Evolutionary conservation across 495 filamentous ascomycete genomes (phyloP), one percentile per base, ranked within the genome.

Genomic region (Podospora tetraspora): DNA sequence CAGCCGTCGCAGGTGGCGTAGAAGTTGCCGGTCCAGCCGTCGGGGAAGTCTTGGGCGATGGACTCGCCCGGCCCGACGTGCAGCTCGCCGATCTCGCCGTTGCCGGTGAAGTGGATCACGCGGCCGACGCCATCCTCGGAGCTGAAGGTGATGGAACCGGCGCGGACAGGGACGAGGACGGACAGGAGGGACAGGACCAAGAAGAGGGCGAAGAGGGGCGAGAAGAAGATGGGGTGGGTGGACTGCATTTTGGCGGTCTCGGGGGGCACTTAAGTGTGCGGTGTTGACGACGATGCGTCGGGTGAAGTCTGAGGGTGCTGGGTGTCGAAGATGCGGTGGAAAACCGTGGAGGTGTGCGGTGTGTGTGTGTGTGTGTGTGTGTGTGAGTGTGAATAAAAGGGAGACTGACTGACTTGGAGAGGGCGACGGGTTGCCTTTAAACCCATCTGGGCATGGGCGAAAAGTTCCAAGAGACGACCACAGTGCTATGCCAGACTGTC

Each of bases 11-110:
- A 71, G 65, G 81, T 73, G n/a, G 83, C 63, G 71, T 78, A 84
- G 62, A 67, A 80, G 75, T 84, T 85, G 30, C 84, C 84, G 34
- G 77, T 73, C 83, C 83, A 86, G 21, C 64, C 66, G 1, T 69
- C 10, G 19, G 84, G 82, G 65, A 85, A 69, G 8, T 72, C 62
- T 29, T 78, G 70, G 59, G 72, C 77, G 63, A 68, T 63, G 32
- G 76, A 66, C n/a, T 65, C 57, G 67, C 61, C 23, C 27, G 77
- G 81, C 16, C 23, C 25, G 21, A 85, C 66, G 57, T 71, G 73
- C 63, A 83, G 37, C 13, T 70, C 25, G 1, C 58, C 23, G 59
- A 83, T 71, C 3, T 66, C 75, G 0, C 64, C 73, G 65, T 77
- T 78, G 30, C 74, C 64, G 59, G 79, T 84, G 74, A 84, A 84